Conservation (phyloP, 73 alveolate genomes). For the Urostyla sp. region DNA sequence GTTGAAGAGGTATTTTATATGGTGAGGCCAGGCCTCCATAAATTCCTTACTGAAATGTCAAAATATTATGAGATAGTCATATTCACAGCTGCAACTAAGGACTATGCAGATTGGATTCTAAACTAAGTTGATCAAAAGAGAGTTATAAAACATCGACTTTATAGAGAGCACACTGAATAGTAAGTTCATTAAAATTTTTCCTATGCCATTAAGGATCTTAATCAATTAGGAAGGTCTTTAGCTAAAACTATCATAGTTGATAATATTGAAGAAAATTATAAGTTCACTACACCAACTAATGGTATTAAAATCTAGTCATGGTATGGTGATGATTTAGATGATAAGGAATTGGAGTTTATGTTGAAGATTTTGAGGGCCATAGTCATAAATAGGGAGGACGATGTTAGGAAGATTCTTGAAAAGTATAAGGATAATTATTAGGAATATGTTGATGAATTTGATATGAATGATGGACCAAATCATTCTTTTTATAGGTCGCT, state of each 20-base stretch:
- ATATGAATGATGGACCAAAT: too few relatives aligned
- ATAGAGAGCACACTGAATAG: constrained; percentile 38
- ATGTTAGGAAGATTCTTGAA: constrained; percentile 30
- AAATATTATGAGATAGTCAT: constrained; percentile 65
- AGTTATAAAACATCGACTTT: constrained; percentile 39
- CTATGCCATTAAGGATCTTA: constrained; percentile 76
- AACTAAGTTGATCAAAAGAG: constrained; percentile 31
- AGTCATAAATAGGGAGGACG: constrained; percentile 17
- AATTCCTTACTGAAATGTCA: constrained; percentile 55
- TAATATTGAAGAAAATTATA: constrained; percentile 80
- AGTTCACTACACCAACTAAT: constrained; percentile 67
- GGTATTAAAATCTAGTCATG: constrained; percentile 79
- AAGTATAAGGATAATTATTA: constrained; percentile 19
- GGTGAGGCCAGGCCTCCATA: constrained; percentile 67
- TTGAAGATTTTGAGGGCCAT: constrained; percentile 58
- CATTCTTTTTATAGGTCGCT: too few relatives aligned
- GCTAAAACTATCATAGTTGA: constrained; percentile 75
- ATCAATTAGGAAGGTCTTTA: constrained; percentile 79
- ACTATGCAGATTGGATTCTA: constrained; percentile 67
- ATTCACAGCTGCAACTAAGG: constrained; percentile 71
- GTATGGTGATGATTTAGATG: constrained; percentile 89
- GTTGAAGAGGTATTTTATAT: constrained; percentile 60
- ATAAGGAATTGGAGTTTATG: constrained; percentile 65
- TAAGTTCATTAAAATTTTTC: too few relatives aligned
- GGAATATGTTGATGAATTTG: neutral